phyloP scores from a whole-genome alignment of 164 flowering plant species.

The Chimonanthus praecox region DNA sequence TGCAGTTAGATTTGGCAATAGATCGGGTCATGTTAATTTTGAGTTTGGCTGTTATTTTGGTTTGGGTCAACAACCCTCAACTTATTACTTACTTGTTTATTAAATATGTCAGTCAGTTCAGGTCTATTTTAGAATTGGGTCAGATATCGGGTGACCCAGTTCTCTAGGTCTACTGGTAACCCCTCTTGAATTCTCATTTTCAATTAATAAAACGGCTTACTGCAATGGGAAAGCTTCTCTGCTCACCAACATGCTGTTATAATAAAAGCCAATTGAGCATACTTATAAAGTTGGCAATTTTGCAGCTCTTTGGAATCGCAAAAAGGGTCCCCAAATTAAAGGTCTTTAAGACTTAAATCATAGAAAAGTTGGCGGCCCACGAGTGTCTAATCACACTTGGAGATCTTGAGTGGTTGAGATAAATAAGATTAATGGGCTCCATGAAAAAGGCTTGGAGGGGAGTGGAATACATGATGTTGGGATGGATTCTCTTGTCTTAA shows the following conservation, averaged over 20 bases:
- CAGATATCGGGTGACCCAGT: no score
- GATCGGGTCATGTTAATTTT: neutral
- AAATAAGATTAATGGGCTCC: conserved; percentile 3
- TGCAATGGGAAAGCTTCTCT: neutral
- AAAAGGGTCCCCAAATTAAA: neutral
- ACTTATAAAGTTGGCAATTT: neutral
- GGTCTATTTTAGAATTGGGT: no score
- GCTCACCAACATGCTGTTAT: neutral
- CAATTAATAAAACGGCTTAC: neutral
- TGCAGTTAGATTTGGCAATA: neutral
- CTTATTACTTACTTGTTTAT: no score
- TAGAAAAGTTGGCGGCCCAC: conserved; percentile 5
- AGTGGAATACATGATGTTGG: conserved; percentile 12
- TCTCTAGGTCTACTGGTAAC: no score
- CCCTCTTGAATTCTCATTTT: neutral
- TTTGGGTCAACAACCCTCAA: no score
- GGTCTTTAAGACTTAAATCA: neutral
- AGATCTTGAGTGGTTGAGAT: neutral
- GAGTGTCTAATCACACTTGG: conserved; percentile 11
- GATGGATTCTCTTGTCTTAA: conserved; percentile 2
- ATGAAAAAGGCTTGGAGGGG: neutral
- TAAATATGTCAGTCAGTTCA: no score
- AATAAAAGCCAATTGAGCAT: neutral
- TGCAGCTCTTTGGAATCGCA: neutral
- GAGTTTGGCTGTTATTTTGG: no score